Conservation (phyloP, 192 early-diverging fungal genomes). For the Chytriomyces sp. region DNA sequence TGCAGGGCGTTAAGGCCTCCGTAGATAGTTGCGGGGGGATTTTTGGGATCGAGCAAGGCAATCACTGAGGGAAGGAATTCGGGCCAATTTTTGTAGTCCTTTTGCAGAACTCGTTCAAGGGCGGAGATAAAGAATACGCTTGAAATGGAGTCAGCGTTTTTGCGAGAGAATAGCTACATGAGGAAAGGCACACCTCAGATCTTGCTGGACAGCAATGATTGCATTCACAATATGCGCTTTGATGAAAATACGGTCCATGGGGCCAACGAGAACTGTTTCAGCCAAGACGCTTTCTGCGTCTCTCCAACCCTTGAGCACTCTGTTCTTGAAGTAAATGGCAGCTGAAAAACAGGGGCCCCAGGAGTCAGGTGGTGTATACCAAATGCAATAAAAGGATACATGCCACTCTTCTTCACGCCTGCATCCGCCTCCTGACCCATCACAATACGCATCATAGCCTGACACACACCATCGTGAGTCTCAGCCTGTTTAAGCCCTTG, state of each 20-base stretch:
- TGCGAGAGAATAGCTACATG: conserved; percentile 24
- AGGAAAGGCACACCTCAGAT: conserved; percentile 63
- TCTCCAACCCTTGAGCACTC: conserved; percentile 74
- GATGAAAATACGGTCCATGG: conserved; percentile 69
- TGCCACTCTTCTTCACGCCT: conserved; percentile 51
- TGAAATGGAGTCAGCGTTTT: too few species aligned
- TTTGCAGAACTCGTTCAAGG: conserved; percentile 73
- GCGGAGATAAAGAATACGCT: conserved; percentile 76
- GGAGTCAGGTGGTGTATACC: neutral
- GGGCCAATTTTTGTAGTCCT: conserved; percentile 82
- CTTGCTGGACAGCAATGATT: conserved; percentile 70
- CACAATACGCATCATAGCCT: conserved; percentile 50
- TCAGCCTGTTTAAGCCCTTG: conserved; percentile 70
- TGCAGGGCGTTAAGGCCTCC: conserved; percentile 80
- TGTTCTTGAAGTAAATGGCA: conserved; percentile 92
- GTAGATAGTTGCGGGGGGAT: conserved; percentile 65
- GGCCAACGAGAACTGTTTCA: conserved; percentile 59
- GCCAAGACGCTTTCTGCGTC: conserved; percentile 38
- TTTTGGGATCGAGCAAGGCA: conserved; percentile 66
- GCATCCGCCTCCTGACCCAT: conserved; percentile 25
- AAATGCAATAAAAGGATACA: neutral
- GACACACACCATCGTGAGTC: conserved; percentile 54
- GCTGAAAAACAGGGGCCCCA: conserved; percentile 34
- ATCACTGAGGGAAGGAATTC: conserved; percentile 72
- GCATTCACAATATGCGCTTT: conserved; percentile 76